phyloP scores from a whole-genome alignment of 805 yeast genomes.

The Wickerhamiella australiensis region DNA sequence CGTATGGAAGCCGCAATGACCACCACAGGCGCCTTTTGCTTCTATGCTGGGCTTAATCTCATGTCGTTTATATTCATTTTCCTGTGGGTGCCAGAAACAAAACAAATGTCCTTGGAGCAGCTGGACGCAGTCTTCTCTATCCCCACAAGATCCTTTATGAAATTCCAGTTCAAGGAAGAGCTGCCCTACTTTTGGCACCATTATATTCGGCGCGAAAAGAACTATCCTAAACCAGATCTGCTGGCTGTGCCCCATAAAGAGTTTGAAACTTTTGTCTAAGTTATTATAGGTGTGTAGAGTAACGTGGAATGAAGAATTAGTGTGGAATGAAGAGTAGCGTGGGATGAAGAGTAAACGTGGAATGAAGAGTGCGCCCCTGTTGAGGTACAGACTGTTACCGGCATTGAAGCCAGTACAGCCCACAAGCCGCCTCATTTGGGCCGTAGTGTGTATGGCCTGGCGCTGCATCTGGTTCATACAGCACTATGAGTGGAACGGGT shows the following conservation, averaged over 20 bases:
- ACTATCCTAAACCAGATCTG: constrained; percentile 1
- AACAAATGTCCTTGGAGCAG: constrained; percentile 61
- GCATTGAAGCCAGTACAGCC: too few relatives aligned
- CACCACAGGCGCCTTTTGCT: constrained; percentile 79
- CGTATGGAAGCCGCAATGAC: constrained; percentile 51
- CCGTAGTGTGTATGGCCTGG: too few relatives aligned
- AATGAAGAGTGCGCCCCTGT: too few relatives aligned
- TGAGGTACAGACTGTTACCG: too few relatives aligned
- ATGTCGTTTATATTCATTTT: constrained; percentile 53
- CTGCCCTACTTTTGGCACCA: constrained; percentile 16
- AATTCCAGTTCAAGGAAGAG: constrained; percentile 31
- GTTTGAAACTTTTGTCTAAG: neutral
- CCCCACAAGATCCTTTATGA: constrained; percentile 40
- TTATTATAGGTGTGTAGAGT: too few relatives aligned
- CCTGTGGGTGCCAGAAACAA: constrained; percentile 49
- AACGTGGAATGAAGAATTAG: too few relatives aligned
- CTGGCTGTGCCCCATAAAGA: neutral
- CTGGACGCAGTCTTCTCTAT: constrained; percentile 61
- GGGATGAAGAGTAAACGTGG: too few relatives aligned
- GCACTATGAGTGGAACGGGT: too few relatives aligned
- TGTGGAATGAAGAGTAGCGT: too few relatives aligned
- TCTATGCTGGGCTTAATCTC: constrained; percentile 78
- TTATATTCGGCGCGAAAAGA: constrained; percentile 13
- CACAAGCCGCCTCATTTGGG: too few relatives aligned
- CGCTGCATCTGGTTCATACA: too few relatives aligned